phyloP scores from a whole-genome alignment of 176 grass and related monocot species.

The Bonia amplexicaulis region DNA sequence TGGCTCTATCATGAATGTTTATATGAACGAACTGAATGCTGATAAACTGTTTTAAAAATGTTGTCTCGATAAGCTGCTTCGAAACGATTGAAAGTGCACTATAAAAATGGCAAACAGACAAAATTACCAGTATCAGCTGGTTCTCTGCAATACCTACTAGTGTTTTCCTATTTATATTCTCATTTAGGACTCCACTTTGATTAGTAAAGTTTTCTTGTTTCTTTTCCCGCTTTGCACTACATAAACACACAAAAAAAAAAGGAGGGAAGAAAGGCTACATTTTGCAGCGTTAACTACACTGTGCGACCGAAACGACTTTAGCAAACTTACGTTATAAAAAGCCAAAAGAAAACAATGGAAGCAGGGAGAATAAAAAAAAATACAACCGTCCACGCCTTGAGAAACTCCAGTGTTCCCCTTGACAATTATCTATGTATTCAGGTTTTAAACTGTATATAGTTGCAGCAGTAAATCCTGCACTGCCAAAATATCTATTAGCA shows the following conservation, averaged over 20 bases:
- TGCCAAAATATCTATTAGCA: neutral
- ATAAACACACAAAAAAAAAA: neutral
- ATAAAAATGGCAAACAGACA: neutral
- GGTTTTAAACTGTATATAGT: neutral
- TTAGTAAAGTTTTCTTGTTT: neutral
- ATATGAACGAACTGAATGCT: no score
- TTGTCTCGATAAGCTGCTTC: no score
- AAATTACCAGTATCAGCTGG: neutral
- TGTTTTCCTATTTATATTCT: neutral
- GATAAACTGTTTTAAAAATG: no score
- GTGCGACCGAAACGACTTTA: no score
- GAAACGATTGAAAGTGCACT: no score
- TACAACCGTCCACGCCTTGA: neutral
- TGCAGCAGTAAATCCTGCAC: neutral
- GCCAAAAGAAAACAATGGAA: neutral
- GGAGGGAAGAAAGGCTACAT: no score
- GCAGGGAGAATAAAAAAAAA: neutral
- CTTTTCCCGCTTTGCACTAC: neutral
- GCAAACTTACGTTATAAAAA: no score
- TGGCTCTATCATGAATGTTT: no score
- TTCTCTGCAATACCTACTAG: neutral
- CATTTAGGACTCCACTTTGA: neutral
- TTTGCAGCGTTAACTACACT: no score
- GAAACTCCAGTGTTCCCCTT: neutral
- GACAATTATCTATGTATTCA: neutral